phyloP scores from a whole-genome alignment of 2,329 filamentous ascomycete species.

The Tolypocladium guangdongense region DNA sequence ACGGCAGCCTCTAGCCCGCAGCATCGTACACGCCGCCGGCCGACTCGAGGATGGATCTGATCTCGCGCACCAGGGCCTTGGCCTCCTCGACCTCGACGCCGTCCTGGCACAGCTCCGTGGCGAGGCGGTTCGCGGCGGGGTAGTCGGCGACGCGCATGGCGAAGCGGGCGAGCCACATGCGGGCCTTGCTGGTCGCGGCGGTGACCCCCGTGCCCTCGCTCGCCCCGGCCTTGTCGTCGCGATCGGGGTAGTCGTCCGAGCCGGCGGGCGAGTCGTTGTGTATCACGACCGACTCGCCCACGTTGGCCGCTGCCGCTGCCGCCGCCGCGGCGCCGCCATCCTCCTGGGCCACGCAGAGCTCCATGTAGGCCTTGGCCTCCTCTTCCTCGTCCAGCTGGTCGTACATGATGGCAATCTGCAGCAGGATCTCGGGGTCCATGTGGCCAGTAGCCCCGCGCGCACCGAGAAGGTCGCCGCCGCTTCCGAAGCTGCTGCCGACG shows the following conservation, averaged over 20 bases:
- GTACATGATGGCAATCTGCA: constrained; percentile 84
- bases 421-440: constrained; percentile 81
- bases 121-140: constrained; percentile 64
- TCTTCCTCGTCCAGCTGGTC: constrained; percentile 67
- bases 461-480: constrained; percentile 31
- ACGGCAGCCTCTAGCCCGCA: constrained; percentile 7
- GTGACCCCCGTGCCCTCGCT: constrained; percentile 70
- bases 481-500: constrained; percentile 43
- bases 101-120: constrained; percentile 88
- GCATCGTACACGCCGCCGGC: constrained; percentile 15
- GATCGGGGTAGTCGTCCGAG: constrained; percentile 26
- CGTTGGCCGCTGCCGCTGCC: constrained; percentile 23
- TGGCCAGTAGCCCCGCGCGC: constrained; percentile 42
- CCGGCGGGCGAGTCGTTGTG: constrained; percentile 40
- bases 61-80: constrained; percentile 81
- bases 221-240: constrained; percentile 17
- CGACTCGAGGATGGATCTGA: constrained; percentile 64
- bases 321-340: constrained; percentile 49
- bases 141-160: constrained; percentile 70
- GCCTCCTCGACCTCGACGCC: constrained; percentile 95
- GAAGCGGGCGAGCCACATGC: constrained; percentile 84
- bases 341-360: constrained; percentile 87
- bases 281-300: constrained; percentile 41
- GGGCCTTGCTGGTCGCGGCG: constrained; percentile 78
- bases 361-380: constrained; percentile 89